A percentile compares a stretch with the other conserved stretches of the same genome.
Evolutionary conservation across 2,329 filamentous ascomycete species (phyloP).

Genomic region (Emericellopsis cladophorae): DNA sequence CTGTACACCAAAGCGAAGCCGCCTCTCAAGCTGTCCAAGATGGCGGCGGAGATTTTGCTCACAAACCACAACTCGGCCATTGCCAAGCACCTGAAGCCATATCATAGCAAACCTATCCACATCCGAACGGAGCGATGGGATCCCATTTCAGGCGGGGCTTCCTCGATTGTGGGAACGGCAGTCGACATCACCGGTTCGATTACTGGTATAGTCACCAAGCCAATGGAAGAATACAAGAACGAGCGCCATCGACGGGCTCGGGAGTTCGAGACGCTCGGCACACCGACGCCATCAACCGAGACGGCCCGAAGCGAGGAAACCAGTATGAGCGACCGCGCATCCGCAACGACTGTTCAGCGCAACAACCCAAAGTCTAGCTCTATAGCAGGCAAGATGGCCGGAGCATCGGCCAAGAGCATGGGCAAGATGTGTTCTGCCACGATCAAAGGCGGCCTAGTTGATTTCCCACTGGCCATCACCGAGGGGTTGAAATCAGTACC

Average conservation of each 20-base stretch:
- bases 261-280: neutral
- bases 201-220: neutral
- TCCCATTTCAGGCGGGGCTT: constrained; percentile 12
- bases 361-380: too few species aligned
- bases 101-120: constrained; percentile 8
- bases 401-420: neutral
- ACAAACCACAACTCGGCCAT: neutral
- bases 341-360: too few species aligned
- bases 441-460: neutral
- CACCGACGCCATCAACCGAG: too few species aligned
- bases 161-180: constrained; percentile 5
- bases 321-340: too few species aligned
- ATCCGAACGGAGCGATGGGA: constrained; percentile 21
- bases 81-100: constrained; percentile 29
- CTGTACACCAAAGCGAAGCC: neutral
- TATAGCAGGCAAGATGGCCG: too few species aligned
- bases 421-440: neutral
- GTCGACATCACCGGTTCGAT: neutral
- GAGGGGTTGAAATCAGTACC: constrained; percentile 1
- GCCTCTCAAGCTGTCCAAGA: neutral
- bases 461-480: constrained; percentile 2
- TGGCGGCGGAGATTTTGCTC: neutral
- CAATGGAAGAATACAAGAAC: neutral
- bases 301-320: too few species aligned
- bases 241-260: neutral